phyloP scores from a whole-genome alignment of 495 filamentous ascomycete species.

The Aspergillus affinis region DNA sequence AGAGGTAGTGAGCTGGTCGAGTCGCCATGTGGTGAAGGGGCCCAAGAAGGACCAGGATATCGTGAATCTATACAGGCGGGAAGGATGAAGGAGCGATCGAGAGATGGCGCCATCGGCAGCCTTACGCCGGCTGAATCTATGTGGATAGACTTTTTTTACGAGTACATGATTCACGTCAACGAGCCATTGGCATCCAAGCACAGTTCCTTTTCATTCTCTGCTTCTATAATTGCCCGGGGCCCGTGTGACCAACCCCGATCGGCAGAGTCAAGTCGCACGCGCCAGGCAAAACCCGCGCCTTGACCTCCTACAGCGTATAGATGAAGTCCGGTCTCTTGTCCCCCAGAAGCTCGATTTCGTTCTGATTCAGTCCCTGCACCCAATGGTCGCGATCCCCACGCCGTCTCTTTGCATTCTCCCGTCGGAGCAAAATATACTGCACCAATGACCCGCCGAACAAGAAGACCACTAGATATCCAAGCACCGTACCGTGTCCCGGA shows the following conservation, averaged over 20 bases:
- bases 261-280: too few relatives aligned
- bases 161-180: neutral
- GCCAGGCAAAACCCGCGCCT: neutral
- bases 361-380: conserved; percentile 43
- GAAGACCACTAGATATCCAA: conserved; percentile 61
- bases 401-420: conserved; percentile 38
- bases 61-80: conserved; percentile 35
- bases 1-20: conserved; percentile 45
- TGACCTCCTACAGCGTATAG: conserved; percentile 58
- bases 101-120: neutral
- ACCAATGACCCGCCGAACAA: conserved; percentile 60
- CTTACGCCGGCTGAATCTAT: neutral
- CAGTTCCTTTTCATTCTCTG: neutral
- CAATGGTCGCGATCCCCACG: conserved; percentile 69
- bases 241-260: too few relatives aligned
- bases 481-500: conserved; percentile 57
- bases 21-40: conserved; percentile 47
- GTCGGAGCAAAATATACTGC: conserved; percentile 61
- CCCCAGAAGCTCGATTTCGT: conserved; percentile 48
- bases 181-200: neutral
- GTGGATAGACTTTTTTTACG: neutral
- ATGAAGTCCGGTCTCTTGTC: conserved; percentile 77
- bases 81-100: neutral
- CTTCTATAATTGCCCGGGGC: too few relatives aligned
- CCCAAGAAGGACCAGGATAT: conserved; percentile 52